These are phyloP conservation scores for Hemisphaericaspora nanyangensis DNA, from an alignment of 805 yeast species.

Conservation along the genomic window DNA sequence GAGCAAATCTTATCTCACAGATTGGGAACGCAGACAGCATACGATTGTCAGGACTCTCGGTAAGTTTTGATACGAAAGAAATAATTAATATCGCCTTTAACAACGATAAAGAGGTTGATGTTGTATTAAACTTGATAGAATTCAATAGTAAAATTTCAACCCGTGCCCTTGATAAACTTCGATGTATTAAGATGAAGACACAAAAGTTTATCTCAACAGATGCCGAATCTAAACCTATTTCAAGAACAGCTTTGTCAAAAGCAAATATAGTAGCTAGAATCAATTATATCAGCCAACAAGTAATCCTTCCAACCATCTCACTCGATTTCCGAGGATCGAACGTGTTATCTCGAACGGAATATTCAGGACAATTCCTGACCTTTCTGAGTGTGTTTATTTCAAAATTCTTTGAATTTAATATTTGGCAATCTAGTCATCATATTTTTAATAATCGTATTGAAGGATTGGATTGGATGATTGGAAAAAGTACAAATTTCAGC, in stretches of 20 bases:
- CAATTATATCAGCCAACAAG: conserved; percentile 5
- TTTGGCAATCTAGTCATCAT: conserved; percentile 5
- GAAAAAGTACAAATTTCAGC: not conserved
- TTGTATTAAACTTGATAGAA: conserved; percentile 11
- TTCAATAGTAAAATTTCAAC: conserved; percentile 19
- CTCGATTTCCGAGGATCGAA: conserved; percentile 2
- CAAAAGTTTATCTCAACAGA: not conserved
- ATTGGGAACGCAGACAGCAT: conserved; percentile 3
- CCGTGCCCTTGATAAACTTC: conserved; percentile 7
- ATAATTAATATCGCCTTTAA: not conserved
- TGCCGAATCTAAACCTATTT: not conserved
- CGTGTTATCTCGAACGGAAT: not conserved
- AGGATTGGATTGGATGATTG: not conserved
- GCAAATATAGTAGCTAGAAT: not conserved
- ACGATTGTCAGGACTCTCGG: conserved; percentile 1
- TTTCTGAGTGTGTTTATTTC: conserved; percentile 2
- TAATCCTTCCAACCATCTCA: conserved; percentile 5
- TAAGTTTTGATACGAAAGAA: not conserved
- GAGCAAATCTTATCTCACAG: conserved; percentile 2
- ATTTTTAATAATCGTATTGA: conserved; percentile 3
- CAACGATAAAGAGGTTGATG: conserved; percentile 3
- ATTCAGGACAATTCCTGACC: not conserved
- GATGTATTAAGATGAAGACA: not conserved
- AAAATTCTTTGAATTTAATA: conserved; percentile 2
- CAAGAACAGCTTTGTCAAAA: not conserved